Conservation (phyloP, 164 flowering plant genomes). For the Umbellularia californica region DNA sequence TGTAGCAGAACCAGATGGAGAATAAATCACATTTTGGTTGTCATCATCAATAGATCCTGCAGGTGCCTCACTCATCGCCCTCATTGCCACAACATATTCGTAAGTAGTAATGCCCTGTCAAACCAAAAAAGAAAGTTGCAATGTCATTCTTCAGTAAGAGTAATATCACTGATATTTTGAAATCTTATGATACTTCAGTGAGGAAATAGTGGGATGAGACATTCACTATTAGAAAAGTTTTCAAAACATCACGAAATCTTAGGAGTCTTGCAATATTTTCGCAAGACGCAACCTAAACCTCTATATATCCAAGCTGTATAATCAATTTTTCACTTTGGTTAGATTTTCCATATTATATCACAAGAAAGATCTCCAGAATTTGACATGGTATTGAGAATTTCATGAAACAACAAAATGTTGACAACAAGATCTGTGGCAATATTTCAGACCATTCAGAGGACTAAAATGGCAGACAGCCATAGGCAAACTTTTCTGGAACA, state of each 20-base stretch:
- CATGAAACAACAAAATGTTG: too few species aligned
- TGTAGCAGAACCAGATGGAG: conserved; percentile 90
- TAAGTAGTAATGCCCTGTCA: conserved; percentile 90
- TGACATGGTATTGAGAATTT: too few species aligned
- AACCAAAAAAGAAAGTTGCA: background rate
- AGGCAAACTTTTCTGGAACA: conserved; percentile 3
- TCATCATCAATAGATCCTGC: conserved; percentile 68
- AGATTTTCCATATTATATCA: too few species aligned
- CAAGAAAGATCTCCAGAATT: too few species aligned
- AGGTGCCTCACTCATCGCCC: conserved; percentile 83
- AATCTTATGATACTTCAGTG: too few species aligned
- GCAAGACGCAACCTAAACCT: background rate
- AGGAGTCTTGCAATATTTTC: background rate
- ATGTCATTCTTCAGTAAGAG: too few species aligned
- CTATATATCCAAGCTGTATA: background rate
- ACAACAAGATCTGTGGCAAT: background rate
- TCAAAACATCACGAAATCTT: background rate
- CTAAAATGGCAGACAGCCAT: background rate
- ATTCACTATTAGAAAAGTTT: too few species aligned
- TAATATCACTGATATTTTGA: too few species aligned
- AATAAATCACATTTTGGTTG: conserved; percentile 46
- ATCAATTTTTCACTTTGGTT: too few species aligned
- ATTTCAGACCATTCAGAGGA: background rate
- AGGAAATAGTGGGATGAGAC: too few species aligned
- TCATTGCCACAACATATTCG: conserved; percentile 94